Evolutionary conservation across 1,139 yeast species (phyloP).

Genomic region (Yamadazyma trypodendri): DNA sequence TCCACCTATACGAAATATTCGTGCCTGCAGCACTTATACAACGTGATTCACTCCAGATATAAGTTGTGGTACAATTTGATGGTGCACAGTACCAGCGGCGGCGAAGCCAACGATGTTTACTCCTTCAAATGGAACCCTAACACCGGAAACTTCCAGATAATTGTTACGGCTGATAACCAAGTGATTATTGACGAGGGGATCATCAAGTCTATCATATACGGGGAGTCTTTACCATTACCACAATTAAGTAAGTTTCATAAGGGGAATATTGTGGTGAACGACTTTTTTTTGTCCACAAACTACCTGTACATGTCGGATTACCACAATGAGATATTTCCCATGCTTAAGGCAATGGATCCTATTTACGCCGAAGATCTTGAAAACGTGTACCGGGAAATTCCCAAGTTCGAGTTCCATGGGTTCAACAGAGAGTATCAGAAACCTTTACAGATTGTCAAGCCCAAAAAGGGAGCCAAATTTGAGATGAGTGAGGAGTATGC

Average conservation of each 20-base stretch:
- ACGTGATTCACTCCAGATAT: constrained; percentile 40
- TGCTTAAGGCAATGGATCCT: constrained; percentile 29
- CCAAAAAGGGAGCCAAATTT: constrained; percentile 6
- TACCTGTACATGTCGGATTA: constrained; percentile 38
- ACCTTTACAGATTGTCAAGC: constrained; percentile 19
- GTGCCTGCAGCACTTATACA: constrained; percentile 38
- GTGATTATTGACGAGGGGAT: constrained; percentile 32
- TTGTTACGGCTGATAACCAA: constrained; percentile 24
- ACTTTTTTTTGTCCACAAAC: constrained; percentile 38
- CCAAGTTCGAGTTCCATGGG: constrained; percentile 35
- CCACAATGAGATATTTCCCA: constrained; percentile 39
- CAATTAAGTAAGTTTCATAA: constrained; percentile 30
- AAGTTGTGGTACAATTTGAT: constrained; percentile 37
- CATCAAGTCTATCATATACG: constrained; percentile 33
- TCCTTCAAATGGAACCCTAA: constrained; percentile 40
- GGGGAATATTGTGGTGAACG: constrained; percentile 37
- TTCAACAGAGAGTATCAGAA: constrained; percentile 29
- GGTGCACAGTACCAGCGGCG: constrained; percentile 24
- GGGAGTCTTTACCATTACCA: constrained; percentile 35
- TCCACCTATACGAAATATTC: constrained; percentile 44
- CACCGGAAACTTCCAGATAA: constrained; percentile 35
- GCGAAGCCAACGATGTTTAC: constrained; percentile 12
- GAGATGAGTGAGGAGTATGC: constrained; percentile 1
- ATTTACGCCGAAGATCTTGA: constrained; percentile 33
- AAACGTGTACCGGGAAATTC: constrained; percentile 30